Evolutionary conservation across 2,329 filamentous ascomycete genomes (phyloP), one percentile per base, ranked within the genome.

Genomic region (Calonectria leucothoes): DNA sequence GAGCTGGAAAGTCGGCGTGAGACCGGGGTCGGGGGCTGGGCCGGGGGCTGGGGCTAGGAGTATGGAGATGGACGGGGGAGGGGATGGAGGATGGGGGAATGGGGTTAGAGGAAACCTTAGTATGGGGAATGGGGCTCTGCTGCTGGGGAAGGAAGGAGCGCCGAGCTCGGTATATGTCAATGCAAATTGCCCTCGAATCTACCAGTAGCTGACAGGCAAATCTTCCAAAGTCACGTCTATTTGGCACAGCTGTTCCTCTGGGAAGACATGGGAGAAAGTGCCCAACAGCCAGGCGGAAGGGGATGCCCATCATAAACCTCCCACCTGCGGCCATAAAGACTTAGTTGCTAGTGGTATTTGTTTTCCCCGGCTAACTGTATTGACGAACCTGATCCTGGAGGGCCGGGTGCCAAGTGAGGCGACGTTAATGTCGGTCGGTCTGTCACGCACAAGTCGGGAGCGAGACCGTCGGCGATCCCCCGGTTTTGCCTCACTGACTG

Each of bases 61-160:
- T 59, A 66, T 70, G 57, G 51, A 64, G 70, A 71, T 73, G 61
- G 67, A 63, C 55, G 55, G 55, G 55, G 55, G 59, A 63, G 55
- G 48, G 66, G 66, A 63, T 61, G 55, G 39, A 55, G 72, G 69
- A 77, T 72, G 74, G 77, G 72, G 75, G 75, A 61, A 71, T 66
- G 69, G 70, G 70, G 70, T 66, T 65, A 57, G 42, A 64, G 70
- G 57, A 49, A 42, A 57, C 66, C 51, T 72, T 29, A 72, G 71
- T 78, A 79, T 72, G 77, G 77, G 66, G 70, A 78, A 79, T 79
- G 77, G 77, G 77, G 77, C 77, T 79, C 77, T 75, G 76, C 76
- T 64, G 61, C 67, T 79, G 68, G 59, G 70, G 70, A 69, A 67
- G 68, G 69, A 72, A 70, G 49, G 76, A 76, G 69, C 57, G 73